A percentile compares a stretch with the other conserved stretches of the same genome.
Evolutionary conservation across 495 filamentous ascomycete genomes (phyloP).

Genomic region (Xylaria acuta): DNA sequence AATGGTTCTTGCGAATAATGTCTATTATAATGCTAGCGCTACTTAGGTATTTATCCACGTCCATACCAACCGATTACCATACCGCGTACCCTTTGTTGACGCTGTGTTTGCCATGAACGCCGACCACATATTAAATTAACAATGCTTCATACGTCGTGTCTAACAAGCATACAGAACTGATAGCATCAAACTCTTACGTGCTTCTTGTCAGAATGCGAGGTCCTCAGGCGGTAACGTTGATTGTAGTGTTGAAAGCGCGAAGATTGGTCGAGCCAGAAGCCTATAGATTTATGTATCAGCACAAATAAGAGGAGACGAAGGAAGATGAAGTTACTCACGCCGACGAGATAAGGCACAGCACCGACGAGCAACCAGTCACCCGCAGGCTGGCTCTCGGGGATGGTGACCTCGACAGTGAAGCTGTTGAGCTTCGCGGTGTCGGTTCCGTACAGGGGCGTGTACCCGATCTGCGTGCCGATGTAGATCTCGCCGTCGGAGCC

Average conservation of each 20-base stretch:
- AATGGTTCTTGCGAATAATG: slow-evolving; percentile 5
- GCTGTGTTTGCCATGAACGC: slow-evolving; percentile 7
- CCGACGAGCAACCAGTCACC: slow-evolving; percentile 60
- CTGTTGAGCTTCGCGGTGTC: slow-evolving; percentile 33
- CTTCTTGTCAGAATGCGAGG: neutral
- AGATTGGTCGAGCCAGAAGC: slow-evolving; percentile 32
- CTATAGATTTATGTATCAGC: slow-evolving; percentile 25
- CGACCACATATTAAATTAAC: neutral
- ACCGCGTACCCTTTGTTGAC: neutral
- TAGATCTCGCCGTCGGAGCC: slow-evolving; percentile 31
- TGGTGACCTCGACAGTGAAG: slow-evolving; percentile 48
- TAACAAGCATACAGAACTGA: neutral
- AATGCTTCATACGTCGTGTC: neutral
- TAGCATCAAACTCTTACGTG: neutral
- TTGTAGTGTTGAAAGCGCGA: slow-evolving; percentile 32
- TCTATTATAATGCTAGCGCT: slow-evolving; percentile 17
- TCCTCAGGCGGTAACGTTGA: slow-evolving; percentile 28
- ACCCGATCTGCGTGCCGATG: slow-evolving; percentile 34
- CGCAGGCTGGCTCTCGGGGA: slow-evolving; percentile 49
- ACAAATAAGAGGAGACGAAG: neutral
- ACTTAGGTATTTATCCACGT: neutral
- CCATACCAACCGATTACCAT: slow-evolving; percentile 3
- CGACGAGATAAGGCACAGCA: slow-evolving; percentile 42
- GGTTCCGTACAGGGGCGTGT: slow-evolving; percentile 35
- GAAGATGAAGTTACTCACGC: slow-evolving; percentile 28